phyloP scores from a whole-genome alignment of 192 early-diverging fungal genomes.

The Spizellomyces punctatus region DNA sequence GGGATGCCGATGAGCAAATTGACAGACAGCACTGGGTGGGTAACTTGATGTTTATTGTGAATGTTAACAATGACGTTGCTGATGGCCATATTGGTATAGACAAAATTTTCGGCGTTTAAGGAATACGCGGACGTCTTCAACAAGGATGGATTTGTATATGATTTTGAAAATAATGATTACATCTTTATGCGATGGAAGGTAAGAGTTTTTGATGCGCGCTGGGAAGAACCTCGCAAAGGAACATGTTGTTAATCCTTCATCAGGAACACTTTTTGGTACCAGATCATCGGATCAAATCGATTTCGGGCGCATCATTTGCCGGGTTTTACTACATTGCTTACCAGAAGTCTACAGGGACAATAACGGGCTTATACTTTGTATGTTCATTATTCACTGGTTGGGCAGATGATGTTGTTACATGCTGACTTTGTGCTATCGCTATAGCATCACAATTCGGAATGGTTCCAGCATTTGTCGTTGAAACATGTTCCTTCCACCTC shows the following conservation, averaged over 20 bases:
- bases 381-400: slow-evolving; percentile 10
- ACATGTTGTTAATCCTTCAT: slow-evolving; percentile 4
- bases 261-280: slow-evolving; percentile 86
- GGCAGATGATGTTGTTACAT: too few relatives aligned
- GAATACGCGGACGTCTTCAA: slow-evolving; percentile 41
- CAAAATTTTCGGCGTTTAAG: slow-evolving; percentile 50
- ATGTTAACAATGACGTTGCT: slow-evolving; percentile 8
- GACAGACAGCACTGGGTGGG: slow-evolving; percentile 71
- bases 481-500: slow-evolving; percentile 34
- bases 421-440: neutral
- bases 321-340: slow-evolving; percentile 87
- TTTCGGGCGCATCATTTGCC: slow-evolving; percentile 84
- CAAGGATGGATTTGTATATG: slow-evolving; percentile 51
- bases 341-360: slow-evolving; percentile 63
- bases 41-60: slow-evolving; percentile 37
- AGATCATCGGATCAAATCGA: slow-evolving; percentile 74
- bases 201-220: neutral
- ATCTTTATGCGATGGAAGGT: slow-evolving; percentile 93
- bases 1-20: slow-evolving; percentile 77
- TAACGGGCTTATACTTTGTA: slow-evolving; percentile 67
- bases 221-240: neutral
- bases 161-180: slow-evolving; percentile 62
- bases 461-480: slow-evolving; percentile 53
- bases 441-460: slow-evolving; percentile 49
- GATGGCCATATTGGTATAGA: slow-evolving; percentile 9